Evolutionary conservation across 2,329 filamentous ascomycete genomes (phyloP).

Genomic region (Ophiostoma sp.): DNA sequence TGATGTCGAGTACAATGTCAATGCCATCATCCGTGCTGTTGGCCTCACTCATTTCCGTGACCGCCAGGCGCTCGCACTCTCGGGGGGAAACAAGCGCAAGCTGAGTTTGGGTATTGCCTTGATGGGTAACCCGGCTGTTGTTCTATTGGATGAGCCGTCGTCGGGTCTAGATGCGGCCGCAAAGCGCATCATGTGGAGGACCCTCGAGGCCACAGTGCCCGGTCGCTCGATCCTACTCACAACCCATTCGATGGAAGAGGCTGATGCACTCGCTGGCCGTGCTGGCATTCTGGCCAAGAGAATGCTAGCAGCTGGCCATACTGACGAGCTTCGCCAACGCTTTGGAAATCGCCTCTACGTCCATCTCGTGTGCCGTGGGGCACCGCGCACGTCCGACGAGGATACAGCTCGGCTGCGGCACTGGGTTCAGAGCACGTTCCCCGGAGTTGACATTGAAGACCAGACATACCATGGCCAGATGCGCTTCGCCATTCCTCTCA

Average conservation of each 20-base stretch:
- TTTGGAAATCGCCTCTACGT: conserved; percentile 78
- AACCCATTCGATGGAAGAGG: conserved; percentile 94
- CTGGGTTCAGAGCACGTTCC: conserved; percentile 61
- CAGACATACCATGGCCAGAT: conserved; percentile 81
- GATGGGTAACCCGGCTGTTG: conserved; percentile 83
- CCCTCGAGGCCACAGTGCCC: conserved; percentile 64
- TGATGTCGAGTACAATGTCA: conserved; percentile 71
- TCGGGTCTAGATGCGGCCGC: conserved; percentile 86
- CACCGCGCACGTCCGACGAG: conserved; percentile 63
- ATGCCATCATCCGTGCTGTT: conserved; percentile 72
- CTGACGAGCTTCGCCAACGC: conserved; percentile 63
- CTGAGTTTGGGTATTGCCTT: conserved; percentile 81
- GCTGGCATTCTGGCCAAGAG: conserved; percentile 79
- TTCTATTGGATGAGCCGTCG: conserved; percentile 83
- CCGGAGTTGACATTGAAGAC: conserved; percentile 62
- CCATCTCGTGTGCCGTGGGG: conserved; percentile 69
- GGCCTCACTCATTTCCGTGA: conserved; percentile 65
- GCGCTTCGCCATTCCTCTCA: conserved; percentile 68
- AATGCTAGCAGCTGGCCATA: conserved; percentile 80
- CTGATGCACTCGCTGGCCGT: conserved; percentile 75
- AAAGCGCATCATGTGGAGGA: conserved; percentile 91
- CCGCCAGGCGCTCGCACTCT: conserved; percentile 73
- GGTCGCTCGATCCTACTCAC: conserved; percentile 83
- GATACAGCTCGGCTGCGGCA: conserved; percentile 62
- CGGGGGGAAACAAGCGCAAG: conserved; percentile 92